A percentile compares a stretch with the other conserved stretches of the same genome.
Conservation (phyloP, 148 eudicot genomes). For the Diospyros lotus region DNA sequence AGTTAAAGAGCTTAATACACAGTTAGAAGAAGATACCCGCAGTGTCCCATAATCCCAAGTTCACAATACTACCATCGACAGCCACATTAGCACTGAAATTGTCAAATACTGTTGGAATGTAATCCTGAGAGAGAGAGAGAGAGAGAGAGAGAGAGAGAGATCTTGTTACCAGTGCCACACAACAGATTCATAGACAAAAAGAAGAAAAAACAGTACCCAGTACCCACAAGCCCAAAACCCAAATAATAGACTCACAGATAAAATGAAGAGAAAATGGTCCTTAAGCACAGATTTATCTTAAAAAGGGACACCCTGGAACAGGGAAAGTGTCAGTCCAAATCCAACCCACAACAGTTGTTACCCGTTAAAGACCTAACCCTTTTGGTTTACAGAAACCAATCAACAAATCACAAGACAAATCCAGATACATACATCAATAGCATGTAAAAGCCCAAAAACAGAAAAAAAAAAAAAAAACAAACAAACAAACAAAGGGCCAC, state of each 20-base stretch:
- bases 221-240: too few relatives aligned
- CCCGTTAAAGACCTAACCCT: not conserved
- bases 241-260: too few relatives aligned
- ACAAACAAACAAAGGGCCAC: not conserved
- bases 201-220: too few relatives aligned
- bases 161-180: not conserved
- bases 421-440: not conserved
- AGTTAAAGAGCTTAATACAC: not conserved
- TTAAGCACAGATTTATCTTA: not conserved
- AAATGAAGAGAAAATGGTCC: not conserved
- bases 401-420: constrained; percentile 14
- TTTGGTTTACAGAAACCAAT: constrained; percentile 8
- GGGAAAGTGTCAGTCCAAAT: not conserved
- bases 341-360: not conserved
- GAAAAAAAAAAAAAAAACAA: not conserved
- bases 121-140: constrained; percentile 47
- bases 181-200: too few relatives aligned
- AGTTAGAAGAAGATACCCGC: constrained; percentile 52
- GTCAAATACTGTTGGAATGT: constrained; percentile 80
- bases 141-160: not conserved
- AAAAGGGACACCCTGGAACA: not conserved
- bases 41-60: constrained; percentile 90
- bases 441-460: not conserved
- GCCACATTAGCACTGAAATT: constrained; percentile 87
- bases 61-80: constrained; percentile 80